phyloP scores from a whole-genome alignment of 2,329 filamentous ascomycete species.

The Epichloe elymi region DNA sequence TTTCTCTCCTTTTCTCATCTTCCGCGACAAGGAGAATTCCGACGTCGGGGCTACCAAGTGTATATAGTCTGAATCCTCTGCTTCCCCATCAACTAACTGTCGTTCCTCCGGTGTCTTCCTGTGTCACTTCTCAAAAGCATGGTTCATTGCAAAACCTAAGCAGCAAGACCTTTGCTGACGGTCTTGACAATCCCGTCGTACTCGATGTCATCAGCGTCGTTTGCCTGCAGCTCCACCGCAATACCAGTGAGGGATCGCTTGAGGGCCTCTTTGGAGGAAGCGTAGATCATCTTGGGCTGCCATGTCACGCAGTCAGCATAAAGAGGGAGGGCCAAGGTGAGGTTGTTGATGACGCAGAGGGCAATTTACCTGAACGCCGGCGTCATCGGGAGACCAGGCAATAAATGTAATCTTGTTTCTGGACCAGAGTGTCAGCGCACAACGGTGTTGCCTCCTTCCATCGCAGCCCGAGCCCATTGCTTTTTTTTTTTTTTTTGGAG shows the following conservation, averaged over 20 bases:
- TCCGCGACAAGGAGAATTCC: not conserved
- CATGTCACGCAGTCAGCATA: not conserved
- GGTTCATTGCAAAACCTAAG: slow-evolving; percentile 18
- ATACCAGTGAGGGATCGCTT: slow-evolving; percentile 68
- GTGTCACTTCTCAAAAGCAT: not conserved
- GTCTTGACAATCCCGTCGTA: slow-evolving; percentile 55
- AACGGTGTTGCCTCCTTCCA: no score
- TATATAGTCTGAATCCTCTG: not conserved
- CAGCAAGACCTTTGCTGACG: slow-evolving; percentile 49
- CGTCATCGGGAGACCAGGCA: slow-evolving; percentile 71
- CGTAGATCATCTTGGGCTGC: slow-evolving; percentile 81
- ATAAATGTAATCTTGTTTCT: slow-evolving; percentile 73
- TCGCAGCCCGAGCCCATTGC: no score
- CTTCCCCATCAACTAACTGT: not conserved
- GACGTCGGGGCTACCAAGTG: slow-evolving; percentile 1
- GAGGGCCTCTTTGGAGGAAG: slow-evolving; percentile 75
- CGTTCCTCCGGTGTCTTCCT: not conserved
- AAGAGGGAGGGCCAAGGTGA: slow-evolving; percentile 4
- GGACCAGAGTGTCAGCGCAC: slow-evolving; percentile 10
- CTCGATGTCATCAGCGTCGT: slow-evolving; percentile 73
- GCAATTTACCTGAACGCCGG: slow-evolving; percentile 52
- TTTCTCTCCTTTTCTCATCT: not conserved
- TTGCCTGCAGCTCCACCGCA: slow-evolving; percentile 68
- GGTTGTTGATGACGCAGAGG: no score
- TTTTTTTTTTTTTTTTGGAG: no score